phyloP scores from a whole-genome alignment of 83 land plant genomes.

The Thuja plicata region DNA sequence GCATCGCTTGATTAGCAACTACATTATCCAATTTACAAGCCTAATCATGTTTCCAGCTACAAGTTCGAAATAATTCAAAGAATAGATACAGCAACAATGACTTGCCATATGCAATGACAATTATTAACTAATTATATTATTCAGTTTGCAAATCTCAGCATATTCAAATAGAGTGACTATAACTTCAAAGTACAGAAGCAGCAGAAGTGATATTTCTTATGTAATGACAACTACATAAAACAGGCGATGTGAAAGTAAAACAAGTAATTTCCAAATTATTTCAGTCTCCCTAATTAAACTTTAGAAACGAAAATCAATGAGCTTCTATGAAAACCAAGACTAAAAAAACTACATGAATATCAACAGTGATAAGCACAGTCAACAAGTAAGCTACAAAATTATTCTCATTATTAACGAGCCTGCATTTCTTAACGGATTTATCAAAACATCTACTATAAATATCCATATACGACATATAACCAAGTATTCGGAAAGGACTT shows the following conservation, averaged over 20 bases:
- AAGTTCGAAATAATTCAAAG: background rate
- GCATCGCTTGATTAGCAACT: conserved; percentile 1
- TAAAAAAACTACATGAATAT: background rate
- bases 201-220: background rate
- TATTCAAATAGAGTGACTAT: background rate
- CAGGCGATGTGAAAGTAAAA: background rate
- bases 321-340: background rate
- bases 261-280: background rate
- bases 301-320: background rate
- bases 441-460: background rate
- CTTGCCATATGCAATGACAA: background rate
- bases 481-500: background rate
- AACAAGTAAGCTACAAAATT: background rate
- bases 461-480: background rate
- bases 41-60: background rate
- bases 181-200: background rate
- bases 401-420: background rate
- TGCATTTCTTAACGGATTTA: background rate
- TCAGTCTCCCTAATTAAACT: background rate
- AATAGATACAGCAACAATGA: background rate
- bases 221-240: background rate
- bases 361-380: background rate
- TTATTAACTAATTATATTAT: background rate
- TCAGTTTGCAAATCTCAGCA: background rate
- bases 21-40: conserved; percentile 7